phyloP scores from a whole-genome alignment of 371 early-diverging fungal genomes.

The Haplosporangium sp. region DNA sequence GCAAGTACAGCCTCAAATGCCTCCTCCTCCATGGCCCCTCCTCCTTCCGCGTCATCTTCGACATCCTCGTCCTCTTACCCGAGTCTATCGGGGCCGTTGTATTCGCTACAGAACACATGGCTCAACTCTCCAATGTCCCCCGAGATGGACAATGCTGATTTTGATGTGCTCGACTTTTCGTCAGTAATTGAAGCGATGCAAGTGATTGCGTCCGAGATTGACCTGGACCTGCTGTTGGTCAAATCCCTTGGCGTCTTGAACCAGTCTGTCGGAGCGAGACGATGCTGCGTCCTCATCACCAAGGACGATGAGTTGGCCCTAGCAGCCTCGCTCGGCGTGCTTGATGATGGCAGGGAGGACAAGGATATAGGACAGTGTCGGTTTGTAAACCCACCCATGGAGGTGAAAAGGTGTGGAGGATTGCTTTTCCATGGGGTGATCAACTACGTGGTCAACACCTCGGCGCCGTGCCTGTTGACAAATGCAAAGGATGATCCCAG shows the following conservation, averaged over 20 bases:
- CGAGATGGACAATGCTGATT: slow-evolving; percentile 39
- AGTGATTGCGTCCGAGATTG: slow-evolving; percentile 51
- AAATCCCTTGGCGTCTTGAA: slow-evolving; percentile 49
- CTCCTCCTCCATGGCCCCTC: slow-evolving; percentile 2
- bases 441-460: slow-evolving; percentile 52
- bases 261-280: slow-evolving; percentile 42
- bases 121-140: slow-evolving; percentile 31
- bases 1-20: neutral
- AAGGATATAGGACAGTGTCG: slow-evolving; percentile 32
- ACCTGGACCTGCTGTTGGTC: slow-evolving; percentile 40
- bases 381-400: slow-evolving; percentile 44
- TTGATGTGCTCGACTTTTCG: slow-evolving; percentile 51
- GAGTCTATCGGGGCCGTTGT: slow-evolving; percentile 14
- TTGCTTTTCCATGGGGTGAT: slow-evolving; percentile 47
- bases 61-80: slow-evolving; percentile 13
- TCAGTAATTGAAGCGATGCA: slow-evolving; percentile 56
- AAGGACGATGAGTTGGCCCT: slow-evolving; percentile 40
- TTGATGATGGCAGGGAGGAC: too few relatives aligned
- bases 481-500: slow-evolving; percentile 52
- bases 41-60: neutral
- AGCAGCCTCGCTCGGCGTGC: slow-evolving; percentile 41
- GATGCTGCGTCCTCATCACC: slow-evolving; percentile 45
- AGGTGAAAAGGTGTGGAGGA: slow-evolving; percentile 22
- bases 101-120: slow-evolving; percentile 27
- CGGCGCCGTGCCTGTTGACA: slow-evolving; percentile 29